Evolutionary conservation across 1,284 basidiomycete species (phyloP), one percentile per base, ranked within the genome.

Genomic region (Cryptococcus sp.): DNA sequence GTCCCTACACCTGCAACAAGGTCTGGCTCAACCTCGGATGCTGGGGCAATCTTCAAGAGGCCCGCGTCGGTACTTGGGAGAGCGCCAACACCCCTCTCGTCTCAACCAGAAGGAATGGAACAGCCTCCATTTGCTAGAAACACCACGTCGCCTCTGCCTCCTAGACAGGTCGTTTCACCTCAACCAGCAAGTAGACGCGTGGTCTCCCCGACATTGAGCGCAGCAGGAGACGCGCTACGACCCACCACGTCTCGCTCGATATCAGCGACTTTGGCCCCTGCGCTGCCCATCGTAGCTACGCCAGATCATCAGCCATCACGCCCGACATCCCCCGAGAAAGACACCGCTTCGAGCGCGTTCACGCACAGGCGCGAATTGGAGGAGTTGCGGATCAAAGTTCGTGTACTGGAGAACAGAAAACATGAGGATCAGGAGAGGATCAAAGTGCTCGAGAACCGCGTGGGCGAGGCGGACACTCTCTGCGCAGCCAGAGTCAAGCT

Each of bases 401-500:
- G 91, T 35, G 86, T 95, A 4, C 81, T 96, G 22, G 95, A 99
- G 79, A 85, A 85, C 19, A 88, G 91, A 70, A 87, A 91, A 16
- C 84, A 86, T 1, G 93, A 97, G 62, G 95, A 97, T 70, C 83
- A 89, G 0, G 87, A 88, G 19, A 87, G 86, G 60, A 83, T 97
- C 27, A 86, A 89, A 54, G 87, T 89, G 70, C 85, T 97, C n/a
- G 93, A 99, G 73, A 83, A 85, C 8, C 85, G 89, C 47, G 86
- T 91, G 6, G 83, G 85, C 3, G 92, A 96, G 65, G 89, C 89
- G 0, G 90, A 93, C 71, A 83, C 87, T 16, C 91, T 95, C 67
- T 86, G 90, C n/a, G 84, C 89, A 3, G 82, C 92, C 15, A 84
- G 89, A 19, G 91, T 91, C 8, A 97, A 93, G 78, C 84, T 94